Conservation (phyloP, 2,329 filamentous ascomycete genomes). For the Epichloe coenophiala region DNA sequence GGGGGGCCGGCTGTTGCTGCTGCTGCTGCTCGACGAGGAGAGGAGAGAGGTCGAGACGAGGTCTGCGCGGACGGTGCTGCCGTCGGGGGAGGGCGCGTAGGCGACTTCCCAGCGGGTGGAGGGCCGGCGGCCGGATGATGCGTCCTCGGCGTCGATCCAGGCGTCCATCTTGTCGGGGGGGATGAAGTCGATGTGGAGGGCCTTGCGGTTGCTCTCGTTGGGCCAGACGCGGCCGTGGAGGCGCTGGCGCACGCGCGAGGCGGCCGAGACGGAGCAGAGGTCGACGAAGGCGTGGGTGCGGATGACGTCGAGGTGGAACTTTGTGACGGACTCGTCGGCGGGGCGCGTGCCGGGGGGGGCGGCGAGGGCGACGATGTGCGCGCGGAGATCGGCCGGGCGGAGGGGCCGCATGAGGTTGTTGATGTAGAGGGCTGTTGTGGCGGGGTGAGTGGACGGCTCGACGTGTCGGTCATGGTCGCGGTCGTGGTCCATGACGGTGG, state of each 20-base stretch:
- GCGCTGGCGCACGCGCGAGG: slow-evolving; percentile 59
- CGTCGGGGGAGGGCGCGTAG: slow-evolving; percentile 46
- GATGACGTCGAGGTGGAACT: slow-evolving; percentile 72
- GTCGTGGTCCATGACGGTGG: slow-evolving; percentile 19
- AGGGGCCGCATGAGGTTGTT: slow-evolving; percentile 82
- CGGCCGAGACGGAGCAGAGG: slow-evolving; percentile 56
- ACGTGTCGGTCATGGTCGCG: slow-evolving; percentile 22
- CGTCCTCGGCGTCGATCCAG: slow-evolving; percentile 62
- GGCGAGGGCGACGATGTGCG: slow-evolving; percentile 58
- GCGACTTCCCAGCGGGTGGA: slow-evolving; percentile 55
- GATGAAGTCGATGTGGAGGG: slow-evolving; percentile 86
- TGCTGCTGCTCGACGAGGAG: slow-evolving; percentile 1
- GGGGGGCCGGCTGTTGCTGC: slow-evolving; percentile 1
- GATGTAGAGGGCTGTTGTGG: slow-evolving; percentile 74
- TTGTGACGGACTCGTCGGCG: slow-evolving; percentile 39
- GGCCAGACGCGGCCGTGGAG: slow-evolving; percentile 78
- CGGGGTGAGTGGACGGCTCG: slow-evolving; percentile 51
- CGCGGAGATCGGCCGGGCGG: slow-evolving; percentile 50
- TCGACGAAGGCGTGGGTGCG: slow-evolving; percentile 76
- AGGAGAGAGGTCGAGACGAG: slow-evolving; percentile 5
- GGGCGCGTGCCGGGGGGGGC: slow-evolving; percentile 42
- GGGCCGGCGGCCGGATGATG: slow-evolving; percentile 27
- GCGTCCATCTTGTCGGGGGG: slow-evolving; percentile 52
- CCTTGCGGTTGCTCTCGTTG: slow-evolving; percentile 69
- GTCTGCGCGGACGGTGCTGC: slow-evolving; percentile 33